Percentiles rank a stretch among this genome's conserved stretches.
Evolutionary conservation across 805 yeast species (phyloP).

Genomic region (Candida fluviatilis): DNA sequence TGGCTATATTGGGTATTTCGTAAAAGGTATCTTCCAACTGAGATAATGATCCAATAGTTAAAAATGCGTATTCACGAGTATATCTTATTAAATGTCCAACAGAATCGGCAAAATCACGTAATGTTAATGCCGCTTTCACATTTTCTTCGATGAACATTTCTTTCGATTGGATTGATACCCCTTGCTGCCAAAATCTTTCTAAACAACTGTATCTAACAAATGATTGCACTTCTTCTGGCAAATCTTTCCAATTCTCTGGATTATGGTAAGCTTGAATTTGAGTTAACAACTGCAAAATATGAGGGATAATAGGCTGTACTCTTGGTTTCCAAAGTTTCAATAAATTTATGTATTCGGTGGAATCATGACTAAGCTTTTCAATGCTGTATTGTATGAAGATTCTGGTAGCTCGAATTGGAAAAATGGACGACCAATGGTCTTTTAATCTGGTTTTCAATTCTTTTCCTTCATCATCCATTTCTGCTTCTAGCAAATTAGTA

Average conservation of each 20-base stretch:
- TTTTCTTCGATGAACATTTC: conserved; percentile 93
- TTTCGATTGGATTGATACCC: conserved; percentile 88
- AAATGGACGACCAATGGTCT: conserved; percentile 88
- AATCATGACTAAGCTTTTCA: conserved; percentile 79
- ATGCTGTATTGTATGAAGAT: conserved; percentile 93
- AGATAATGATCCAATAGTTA: conserved; percentile 84
- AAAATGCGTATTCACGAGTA: conserved; percentile 91
- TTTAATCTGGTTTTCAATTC: conserved; percentile 71
- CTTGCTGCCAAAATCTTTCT: conserved; percentile 98
- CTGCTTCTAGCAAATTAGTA: conserved; percentile 69
- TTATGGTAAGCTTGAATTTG: conserved; percentile 95
- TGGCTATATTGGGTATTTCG: conserved; percentile 78
- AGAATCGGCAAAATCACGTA: conserved; percentile 95
- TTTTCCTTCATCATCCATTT: conserved; percentile 88
- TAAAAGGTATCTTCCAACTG: conserved; percentile 87
- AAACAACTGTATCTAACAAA: conserved; percentile 86
- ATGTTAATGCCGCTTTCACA: conserved; percentile 87
- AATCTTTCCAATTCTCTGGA: conserved; percentile 83
- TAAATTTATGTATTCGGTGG: conserved; percentile 67
- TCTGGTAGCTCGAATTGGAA: conserved; percentile 94
- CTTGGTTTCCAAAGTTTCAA: conserved; percentile 88
- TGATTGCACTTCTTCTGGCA: conserved; percentile 86
- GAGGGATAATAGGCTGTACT: conserved; percentile 86
- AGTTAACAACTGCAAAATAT: conserved; percentile 76
- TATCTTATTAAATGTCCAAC: conserved; percentile 95